phyloP scores from a whole-genome alignment of 2,329 filamentous ascomycete species.

The Penicillium sumatraense region DNA sequence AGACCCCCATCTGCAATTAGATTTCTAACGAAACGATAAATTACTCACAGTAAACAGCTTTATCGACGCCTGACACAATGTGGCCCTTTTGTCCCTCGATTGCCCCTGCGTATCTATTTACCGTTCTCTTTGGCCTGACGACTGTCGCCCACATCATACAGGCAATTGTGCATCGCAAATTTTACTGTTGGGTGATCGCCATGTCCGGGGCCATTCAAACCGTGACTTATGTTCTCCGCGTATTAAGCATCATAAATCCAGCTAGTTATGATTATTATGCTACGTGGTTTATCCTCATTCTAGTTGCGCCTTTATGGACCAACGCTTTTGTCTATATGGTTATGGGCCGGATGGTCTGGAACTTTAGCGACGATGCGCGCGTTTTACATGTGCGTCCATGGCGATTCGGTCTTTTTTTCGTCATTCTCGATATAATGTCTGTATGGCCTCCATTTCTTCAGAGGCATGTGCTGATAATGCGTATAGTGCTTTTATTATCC shows the following conservation, averaged over 20 bases:
- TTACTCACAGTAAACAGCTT: conserved; percentile 2
- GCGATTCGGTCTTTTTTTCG: conserved; percentile 5
- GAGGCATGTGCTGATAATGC: not conserved
- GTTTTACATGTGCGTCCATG: conserved; percentile 2
- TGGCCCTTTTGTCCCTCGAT: conserved; percentile 9
- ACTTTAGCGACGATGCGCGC: conserved; percentile 7
- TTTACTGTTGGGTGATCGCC: conserved; percentile 14
- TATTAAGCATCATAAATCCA: conserved; percentile 2
- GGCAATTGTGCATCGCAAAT: conserved; percentile 8
- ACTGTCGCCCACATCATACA: conserved; percentile 5
- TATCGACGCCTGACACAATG: not conserved
- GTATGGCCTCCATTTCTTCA: not conserved
- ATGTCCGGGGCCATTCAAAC: conserved; percentile 1
- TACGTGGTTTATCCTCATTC: conserved; percentile 7
- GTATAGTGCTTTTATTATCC: conserved; percentile 8
- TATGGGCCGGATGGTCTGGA: conserved; percentile 11
- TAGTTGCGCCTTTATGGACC: conserved; percentile 9
- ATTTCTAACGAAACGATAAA: not conserved
- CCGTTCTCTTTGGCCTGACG: conserved; percentile 5
- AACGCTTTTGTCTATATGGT: conserved; percentile 13
- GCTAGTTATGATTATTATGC: not conserved
- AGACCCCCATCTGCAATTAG: not conserved
- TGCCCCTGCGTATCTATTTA: conserved; percentile 4
- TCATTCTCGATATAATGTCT: conserved; percentile 7
- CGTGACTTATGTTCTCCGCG: conserved; percentile 5